A percentile compares a stretch with the other conserved stretches of the same genome.
These are phyloP conservation scores for Cornus florida DNA, from an alignment of 148 eudicot species.

Conservation along the genomic window DNA sequence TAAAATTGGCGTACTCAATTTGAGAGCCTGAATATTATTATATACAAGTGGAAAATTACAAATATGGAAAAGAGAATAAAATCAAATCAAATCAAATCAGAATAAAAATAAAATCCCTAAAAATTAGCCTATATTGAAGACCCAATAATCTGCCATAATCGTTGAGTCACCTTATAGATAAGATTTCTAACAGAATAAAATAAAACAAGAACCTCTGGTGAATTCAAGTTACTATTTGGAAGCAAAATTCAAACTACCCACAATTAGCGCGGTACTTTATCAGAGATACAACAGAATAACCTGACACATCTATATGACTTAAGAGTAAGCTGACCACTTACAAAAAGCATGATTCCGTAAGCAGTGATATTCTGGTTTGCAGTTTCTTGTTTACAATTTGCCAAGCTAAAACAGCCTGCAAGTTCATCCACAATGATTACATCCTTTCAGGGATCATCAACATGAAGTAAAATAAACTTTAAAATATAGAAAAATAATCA, in stretches of 20 bases:
- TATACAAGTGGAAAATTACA: too few species aligned
- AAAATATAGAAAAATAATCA: neutral
- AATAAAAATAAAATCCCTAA: too few species aligned
- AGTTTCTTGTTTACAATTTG: slow-evolving; percentile 56
- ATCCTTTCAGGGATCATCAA: neutral
- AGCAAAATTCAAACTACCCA: neutral
- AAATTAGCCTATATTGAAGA: too few species aligned
- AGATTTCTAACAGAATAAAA: too few species aligned
- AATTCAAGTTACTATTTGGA: neutral
- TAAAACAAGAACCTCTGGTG: neutral
- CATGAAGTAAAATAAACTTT: neutral
- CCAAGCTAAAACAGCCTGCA: slow-evolving; percentile 75
- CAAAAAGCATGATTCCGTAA: slow-evolving; percentile 74
- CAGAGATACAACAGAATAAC: neutral
- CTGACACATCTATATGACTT: neutral
- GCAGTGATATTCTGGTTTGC: slow-evolving; percentile 75
- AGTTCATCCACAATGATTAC: slow-evolving; percentile 1
- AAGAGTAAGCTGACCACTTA: slow-evolving; percentile 40
- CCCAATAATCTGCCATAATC: too few species aligned
- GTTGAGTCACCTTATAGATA: too few species aligned
- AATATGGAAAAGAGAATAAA: too few species aligned
- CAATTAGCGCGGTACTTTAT: neutral
- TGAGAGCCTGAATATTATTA: too few species aligned
- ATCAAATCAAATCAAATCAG: too few species aligned
- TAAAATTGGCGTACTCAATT: too few species aligned